phyloP scores from a whole-genome alignment of 1,139 yeast species.

The Lodderomyces metapsilosis region DNA sequence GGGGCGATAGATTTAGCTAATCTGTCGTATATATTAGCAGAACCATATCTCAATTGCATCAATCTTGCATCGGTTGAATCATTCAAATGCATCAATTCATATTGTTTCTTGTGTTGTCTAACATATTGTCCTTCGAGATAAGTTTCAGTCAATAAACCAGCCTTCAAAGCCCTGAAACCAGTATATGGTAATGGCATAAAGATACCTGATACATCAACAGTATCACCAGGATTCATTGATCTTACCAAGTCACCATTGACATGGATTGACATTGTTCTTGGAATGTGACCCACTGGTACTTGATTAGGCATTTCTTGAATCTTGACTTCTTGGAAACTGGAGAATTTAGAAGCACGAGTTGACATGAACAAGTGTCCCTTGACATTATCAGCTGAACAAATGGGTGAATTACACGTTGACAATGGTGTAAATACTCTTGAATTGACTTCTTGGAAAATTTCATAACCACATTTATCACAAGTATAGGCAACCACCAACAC shows the following conservation, averaged over 20 bases:
- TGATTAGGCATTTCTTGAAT: conserved; percentile 94
- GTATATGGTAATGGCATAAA: conserved; percentile 94
- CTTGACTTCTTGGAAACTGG: conserved; percentile 92
- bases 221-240: conserved; percentile 88
- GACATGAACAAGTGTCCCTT: conserved; percentile 91
- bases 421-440: conserved; percentile 83
- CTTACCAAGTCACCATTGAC: conserved; percentile 90
- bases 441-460: conserved; percentile 92
- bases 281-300: conserved; percentile 98
- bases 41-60: conserved; percentile 37
- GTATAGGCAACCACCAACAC: conserved; percentile 92
- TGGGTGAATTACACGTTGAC: conserved; percentile 77
- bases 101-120: conserved; percentile 85
- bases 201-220: conserved; percentile 89
- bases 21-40: conserved; percentile 75
- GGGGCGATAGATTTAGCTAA: conserved; percentile 94
- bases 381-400: conserved; percentile 74
- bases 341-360: conserved; percentile 92
- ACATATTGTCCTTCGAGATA: conserved; percentile 86
- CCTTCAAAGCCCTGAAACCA: conserved; percentile 87
- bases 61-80: conserved; percentile 57
- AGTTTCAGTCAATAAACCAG: conserved; percentile 93
- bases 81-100: conserved; percentile 63
- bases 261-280: conserved; percentile 80
- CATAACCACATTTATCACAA: conserved; percentile 96